phyloP scores from a whole-genome alignment of 2,329 filamentous ascomycete genomes.

The Fonsecaea nubica region DNA sequence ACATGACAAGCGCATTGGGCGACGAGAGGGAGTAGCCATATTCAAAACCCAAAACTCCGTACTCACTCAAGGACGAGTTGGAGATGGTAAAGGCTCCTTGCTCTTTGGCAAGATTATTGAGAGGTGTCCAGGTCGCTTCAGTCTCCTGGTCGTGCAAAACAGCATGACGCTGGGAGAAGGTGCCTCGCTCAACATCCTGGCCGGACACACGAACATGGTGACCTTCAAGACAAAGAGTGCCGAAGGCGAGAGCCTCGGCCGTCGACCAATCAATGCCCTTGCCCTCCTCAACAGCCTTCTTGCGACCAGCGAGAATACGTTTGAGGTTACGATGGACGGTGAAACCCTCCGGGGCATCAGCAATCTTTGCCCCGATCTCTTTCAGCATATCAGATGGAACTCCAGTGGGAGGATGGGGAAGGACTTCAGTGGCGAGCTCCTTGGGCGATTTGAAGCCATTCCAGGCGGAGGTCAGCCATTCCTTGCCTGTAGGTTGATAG shows the following conservation, averaged over 20 bases:
- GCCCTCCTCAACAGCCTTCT: conserved; percentile 90
- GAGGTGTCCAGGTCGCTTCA: conserved; percentile 88
- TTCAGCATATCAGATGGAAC: conserved; percentile 75
- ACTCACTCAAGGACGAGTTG: conserved; percentile 86
- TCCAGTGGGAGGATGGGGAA: conserved; percentile 88
- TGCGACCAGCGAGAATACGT: conserved; percentile 87
- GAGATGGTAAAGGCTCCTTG: conserved; percentile 96
- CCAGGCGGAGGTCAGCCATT: conserved; percentile 99
- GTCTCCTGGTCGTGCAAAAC: conserved; percentile 97
- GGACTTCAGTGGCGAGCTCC: conserved; percentile 90
- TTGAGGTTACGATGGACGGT: conserved; percentile 92
- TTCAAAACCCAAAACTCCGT: conserved; percentile 87
- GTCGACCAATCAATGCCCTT: conserved; percentile 98
- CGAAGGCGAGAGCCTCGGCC: conserved; percentile 93
- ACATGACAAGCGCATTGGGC: conserved; percentile 96
- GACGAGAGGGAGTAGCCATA: conserved; percentile 98
- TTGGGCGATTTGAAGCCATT: conserved; percentile 99
- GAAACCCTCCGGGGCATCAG: conserved; percentile 81
- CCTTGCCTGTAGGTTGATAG: conserved; percentile 93
- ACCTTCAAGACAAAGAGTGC: conserved; percentile 86
- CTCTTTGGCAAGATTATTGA: conserved; percentile 86
- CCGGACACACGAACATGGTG: conserved; percentile 97
- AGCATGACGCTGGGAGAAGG: conserved; percentile 96
- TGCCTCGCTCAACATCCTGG: conserved; percentile 99
- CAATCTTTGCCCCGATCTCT: conserved; percentile 82